Evolutionary conservation across 805 yeast species (phyloP).

Genomic region (Cyberlindnera xylosilytica): DNA sequence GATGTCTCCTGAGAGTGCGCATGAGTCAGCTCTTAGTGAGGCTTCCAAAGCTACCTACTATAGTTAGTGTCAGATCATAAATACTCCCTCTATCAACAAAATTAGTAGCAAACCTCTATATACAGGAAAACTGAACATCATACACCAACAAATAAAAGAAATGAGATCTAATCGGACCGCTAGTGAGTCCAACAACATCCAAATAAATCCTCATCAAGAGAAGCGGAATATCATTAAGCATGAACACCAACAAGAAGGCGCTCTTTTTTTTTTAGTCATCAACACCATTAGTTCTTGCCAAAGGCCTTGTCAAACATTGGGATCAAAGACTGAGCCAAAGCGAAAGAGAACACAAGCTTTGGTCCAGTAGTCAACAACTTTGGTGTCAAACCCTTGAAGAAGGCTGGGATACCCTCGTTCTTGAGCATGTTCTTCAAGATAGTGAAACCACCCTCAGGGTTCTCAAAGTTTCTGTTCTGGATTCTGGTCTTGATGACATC

Average conservation of each 20-base stretch:
- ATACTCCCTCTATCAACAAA: not conserved
- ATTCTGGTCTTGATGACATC: constrained; percentile 98
- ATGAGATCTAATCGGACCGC: not conserved
- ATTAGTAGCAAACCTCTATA: not conserved
- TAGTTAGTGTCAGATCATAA: no score
- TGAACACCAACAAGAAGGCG: not conserved
- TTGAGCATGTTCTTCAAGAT: constrained; percentile 90
- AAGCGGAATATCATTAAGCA: not conserved
- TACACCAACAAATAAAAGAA: not conserved
- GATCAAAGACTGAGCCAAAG: constrained; percentile 93
- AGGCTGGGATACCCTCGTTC: constrained; percentile 85
- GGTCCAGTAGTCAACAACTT: constrained; percentile 97
- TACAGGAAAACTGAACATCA: not conserved
- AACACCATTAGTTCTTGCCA: constrained; percentile 22
- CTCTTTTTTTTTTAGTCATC: no score
- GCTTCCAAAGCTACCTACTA: no score
- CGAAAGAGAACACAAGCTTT: constrained; percentile 95
- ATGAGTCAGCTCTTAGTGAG: no score
- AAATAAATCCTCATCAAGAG: constrained; percentile 1
- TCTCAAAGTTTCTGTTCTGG: constrained; percentile 93
- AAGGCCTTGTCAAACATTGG: constrained; percentile 88
- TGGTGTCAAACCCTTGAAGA: constrained; percentile 96
- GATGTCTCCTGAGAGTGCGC: no score
- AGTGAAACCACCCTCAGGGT: constrained; percentile 90
- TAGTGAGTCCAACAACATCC: not conserved